Evolutionary conservation across 768 basidiomycete species (phyloP).

Genomic region (Mycena haematopus): DNA sequence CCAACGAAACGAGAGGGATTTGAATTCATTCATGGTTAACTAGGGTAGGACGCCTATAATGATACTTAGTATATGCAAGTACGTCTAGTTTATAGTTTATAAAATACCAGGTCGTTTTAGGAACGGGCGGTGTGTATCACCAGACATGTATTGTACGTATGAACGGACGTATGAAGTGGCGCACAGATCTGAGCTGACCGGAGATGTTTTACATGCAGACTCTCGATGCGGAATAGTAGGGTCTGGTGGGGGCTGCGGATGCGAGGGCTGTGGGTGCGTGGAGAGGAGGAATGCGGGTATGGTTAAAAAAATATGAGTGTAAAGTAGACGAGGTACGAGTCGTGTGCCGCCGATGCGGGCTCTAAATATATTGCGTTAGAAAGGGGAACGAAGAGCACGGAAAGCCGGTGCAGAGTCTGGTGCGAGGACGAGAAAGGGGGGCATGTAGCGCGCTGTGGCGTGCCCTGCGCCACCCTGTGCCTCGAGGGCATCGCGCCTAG

Average conservation of each 20-base stretch:
- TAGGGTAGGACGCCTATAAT: neutral
- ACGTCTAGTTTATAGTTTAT: neutral
- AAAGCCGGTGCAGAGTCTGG: conserved; percentile 9
- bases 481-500: conserved; percentile 47
- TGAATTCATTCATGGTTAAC: neutral
- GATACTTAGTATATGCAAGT: neutral
- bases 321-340: conserved; percentile 23
- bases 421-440: neutral
- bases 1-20: too few species aligned
- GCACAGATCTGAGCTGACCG: neutral
- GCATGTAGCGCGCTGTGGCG: neutral
- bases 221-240: conserved; percentile 7
- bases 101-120: neutral
- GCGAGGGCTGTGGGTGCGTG: neutral
- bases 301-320: conserved; percentile 23
- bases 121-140: neutral
- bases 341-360: conserved; percentile 19
- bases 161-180: neutral
- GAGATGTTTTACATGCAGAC: conserved; percentile 3
- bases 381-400: conserved; percentile 1
- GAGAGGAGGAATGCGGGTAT: conserved; percentile 2
- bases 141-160: neutral
- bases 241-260: conserved; percentile 7
- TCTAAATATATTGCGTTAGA: conserved; percentile 26
- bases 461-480: neutral